phyloP scores from a whole-genome alignment of 176 grass and related monocot genomes.

The Phragmites australis region DNA sequence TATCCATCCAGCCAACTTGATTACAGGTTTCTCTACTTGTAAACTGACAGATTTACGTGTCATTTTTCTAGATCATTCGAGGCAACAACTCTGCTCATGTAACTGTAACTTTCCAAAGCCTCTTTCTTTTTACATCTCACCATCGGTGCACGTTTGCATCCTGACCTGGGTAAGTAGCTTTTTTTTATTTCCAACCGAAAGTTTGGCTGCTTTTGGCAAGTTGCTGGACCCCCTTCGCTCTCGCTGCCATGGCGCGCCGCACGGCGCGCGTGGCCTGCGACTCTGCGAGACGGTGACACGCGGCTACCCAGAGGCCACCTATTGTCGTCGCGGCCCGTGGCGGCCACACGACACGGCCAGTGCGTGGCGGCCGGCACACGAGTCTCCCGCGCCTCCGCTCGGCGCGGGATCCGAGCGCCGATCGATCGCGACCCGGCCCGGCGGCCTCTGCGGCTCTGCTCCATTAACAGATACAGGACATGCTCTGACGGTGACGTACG shows the following conservation, averaged over 20 bases:
- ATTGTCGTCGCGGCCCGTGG: constrained; percentile 27
- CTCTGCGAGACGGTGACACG: neutral
- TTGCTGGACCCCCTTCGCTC: no score
- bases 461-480: neutral
- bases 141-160: neutral
- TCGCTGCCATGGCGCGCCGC: neutral
- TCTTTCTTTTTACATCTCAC: neutral
- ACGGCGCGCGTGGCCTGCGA: neutral
- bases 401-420: neutral
- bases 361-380: constrained; percentile 14
- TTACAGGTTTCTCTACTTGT: neutral
- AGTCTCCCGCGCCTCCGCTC: neutral
- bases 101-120: neutral
- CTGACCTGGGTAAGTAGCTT: neutral
- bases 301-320: neutral
- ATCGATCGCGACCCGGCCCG: neutral
- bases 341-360: constrained; percentile 22
- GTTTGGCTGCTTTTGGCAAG: neutral
- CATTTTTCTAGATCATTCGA: neutral
- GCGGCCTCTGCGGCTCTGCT: neutral
- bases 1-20: neutral
- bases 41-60: neutral
- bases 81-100: neutral
- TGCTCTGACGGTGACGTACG: neutral
- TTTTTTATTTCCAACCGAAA: constrained; percentile 15